These are phyloP conservation scores for Emericellopsis terricola DNA, from an alignment of 495 filamentous ascomycete species.

Conservation along the genomic window DNA sequence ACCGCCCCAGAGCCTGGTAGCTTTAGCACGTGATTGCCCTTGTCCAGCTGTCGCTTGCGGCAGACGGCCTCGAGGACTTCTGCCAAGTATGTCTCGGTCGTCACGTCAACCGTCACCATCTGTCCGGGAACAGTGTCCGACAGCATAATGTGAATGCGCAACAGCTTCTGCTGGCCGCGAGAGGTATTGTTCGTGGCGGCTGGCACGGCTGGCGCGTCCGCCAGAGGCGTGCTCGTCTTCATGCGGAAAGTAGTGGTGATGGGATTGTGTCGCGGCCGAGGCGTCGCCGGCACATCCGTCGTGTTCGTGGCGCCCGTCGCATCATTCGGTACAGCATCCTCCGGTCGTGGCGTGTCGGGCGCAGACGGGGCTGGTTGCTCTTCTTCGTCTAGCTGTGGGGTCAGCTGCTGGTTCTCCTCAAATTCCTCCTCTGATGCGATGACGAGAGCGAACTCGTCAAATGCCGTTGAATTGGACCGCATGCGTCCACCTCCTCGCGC, in stretches of 20 bases:
- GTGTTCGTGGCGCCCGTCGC: neutral
- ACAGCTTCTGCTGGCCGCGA: slow-evolving; percentile 63
- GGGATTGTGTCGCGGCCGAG: slow-evolving; percentile 34
- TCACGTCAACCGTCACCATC: slow-evolving; percentile 63
- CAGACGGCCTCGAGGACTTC: slow-evolving; percentile 87
- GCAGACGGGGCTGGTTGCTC: slow-evolving; percentile 10
- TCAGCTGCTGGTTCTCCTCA: slow-evolving; percentile 56
- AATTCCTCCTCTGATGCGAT: slow-evolving; percentile 63
- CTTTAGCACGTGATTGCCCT: slow-evolving; percentile 75
- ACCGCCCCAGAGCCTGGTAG: slow-evolving; percentile 71
- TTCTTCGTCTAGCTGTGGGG: slow-evolving; percentile 50
- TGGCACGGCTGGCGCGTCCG: slow-evolving; percentile 45
- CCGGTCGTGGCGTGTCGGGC: slow-evolving; percentile 17
- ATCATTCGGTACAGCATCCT: slow-evolving; percentile 16
- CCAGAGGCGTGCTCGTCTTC: slow-evolving; percentile 38
- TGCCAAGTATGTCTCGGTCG: slow-evolving; percentile 84
- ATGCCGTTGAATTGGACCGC: slow-evolving; percentile 62
- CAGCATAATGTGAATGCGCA: slow-evolving; percentile 63
- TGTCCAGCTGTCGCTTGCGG: slow-evolving; percentile 75
- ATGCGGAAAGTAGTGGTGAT: slow-evolving; percentile 37
- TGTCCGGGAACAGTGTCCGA: slow-evolving; percentile 42
- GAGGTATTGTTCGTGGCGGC: slow-evolving; percentile 29
- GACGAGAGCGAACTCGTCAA: slow-evolving; percentile 85
- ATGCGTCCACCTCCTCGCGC: slow-evolving; percentile 47
- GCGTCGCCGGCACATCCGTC: slow-evolving; percentile 13